These are phyloP conservation scores for Talinum fruticosum DNA, from an alignment of 148 eudicot species.

Conservation along the genomic window DNA sequence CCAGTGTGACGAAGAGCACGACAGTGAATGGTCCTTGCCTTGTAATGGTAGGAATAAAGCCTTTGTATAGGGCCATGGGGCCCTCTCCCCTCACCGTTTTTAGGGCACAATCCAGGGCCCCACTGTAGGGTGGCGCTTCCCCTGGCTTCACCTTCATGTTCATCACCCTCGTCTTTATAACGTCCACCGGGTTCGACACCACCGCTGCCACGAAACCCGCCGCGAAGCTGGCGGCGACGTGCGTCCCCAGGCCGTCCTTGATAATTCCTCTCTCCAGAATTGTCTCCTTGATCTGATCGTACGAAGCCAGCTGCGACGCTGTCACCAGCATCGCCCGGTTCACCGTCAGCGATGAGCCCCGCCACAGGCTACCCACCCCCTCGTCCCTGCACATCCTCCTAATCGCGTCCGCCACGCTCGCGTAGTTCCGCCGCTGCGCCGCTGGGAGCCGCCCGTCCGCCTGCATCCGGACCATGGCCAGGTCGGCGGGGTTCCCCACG, in stretches of 20 bases:
- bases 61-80: constrained; percentile 69
- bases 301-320: constrained; percentile 83
- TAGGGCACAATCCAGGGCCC: constrained; percentile 74
- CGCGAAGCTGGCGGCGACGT: constrained; percentile 73
- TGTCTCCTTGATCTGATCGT: constrained; percentile 69
- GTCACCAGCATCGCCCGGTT: constrained; percentile 95
- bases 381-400: constrained; percentile 52
- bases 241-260: constrained; percentile 83
- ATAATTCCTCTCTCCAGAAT: constrained; percentile 44
- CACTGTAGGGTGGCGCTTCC: constrained; percentile 50
- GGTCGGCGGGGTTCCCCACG: constrained; percentile 95
- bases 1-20: constrained; percentile 79
- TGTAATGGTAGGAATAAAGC: constrained; percentile 75
- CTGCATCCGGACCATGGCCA: constrained; percentile 95
- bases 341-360: constrained; percentile 85
- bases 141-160: constrained; percentile 74
- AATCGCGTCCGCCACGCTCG: constrained; percentile 64
- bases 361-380: constrained; percentile 67
- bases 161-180: constrained; percentile 87
- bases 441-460: constrained; percentile 86
- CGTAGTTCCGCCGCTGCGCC: constrained; percentile 65
- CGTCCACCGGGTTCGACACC: constrained; percentile 82
- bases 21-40: constrained; percentile 93
- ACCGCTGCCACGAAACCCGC: constrained; percentile 93
- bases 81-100: constrained; percentile 68